Base-by-base conservation (phyloP, 2,329 filamentous ascomycete species). In the Xylariaceae sp. region DNA sequence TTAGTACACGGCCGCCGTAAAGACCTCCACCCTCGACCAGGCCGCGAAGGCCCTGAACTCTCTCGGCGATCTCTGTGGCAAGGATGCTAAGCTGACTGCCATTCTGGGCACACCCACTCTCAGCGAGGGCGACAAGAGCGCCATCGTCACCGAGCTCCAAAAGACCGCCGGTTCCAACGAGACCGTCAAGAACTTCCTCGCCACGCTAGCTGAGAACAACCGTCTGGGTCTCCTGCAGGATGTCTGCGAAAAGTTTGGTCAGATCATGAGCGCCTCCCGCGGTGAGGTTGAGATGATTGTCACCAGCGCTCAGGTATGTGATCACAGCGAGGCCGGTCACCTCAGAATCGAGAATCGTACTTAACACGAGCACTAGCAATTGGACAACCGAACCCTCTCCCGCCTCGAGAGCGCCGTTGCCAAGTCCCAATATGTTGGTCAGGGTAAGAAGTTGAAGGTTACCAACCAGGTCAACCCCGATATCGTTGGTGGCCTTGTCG, bases 401-500 rank as follows among this genome's bases (percentile, higher is more conserved):
- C 86, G 93, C 64, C 81, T 98, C 56, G 90, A 98, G 78, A 72
- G 74, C 55, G 89, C 90, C 58, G 83, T 97, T 60, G 66, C 83
- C 72, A 97, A 96, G 80, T 95, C 89, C 50, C 70, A 83, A 65
- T 94, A 89, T 73, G 81, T 90, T 58, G 83, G 85, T 64, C 79
- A 86, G 67, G 90, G 90, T 74, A 90, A 96, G 85, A 97, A 95
- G 79, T 82, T 97, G 70, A 97, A 95, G 85, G 86, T 97, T 60
- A 87, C 89, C 59, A 86, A 94, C 73, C 85, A 89, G 78, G 87
- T 97, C 69, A 93, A 95, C 81, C 79, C 91, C 48, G 91, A 97
- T 45, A 91, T 98, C 64, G 72, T 94, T 54, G 93, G 93, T 55
- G 93, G 93, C 49, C 83, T 98, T 55, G 72, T 98, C 54, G 91